Conservation (phyloP, 2,329 filamentous ascomycete genomes). For the Didymella exigua region DNA sequence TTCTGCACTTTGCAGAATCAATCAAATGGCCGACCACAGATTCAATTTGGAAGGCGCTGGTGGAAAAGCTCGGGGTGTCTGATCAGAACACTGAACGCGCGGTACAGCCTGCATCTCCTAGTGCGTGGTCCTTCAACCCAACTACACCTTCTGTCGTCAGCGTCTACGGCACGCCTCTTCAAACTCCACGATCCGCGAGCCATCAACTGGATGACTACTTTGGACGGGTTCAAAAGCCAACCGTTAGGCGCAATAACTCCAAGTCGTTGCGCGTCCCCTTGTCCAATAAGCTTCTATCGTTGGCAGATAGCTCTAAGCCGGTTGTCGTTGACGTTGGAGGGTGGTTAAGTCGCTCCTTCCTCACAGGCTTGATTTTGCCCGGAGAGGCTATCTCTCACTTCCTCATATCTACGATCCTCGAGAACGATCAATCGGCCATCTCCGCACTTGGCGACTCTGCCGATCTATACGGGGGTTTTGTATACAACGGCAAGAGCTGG, state of each 20-base stretch:
- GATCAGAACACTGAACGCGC: constrained; percentile 19
- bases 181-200: constrained; percentile 41
- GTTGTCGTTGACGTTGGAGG: constrained; percentile 50
- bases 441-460: constrained; percentile 56
- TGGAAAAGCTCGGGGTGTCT: constrained; percentile 42
- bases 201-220: constrained; percentile 45
- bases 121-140: constrained; percentile 31
- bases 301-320: constrained; percentile 21
- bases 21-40: constrained; percentile 57
- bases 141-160: constrained; percentile 41
- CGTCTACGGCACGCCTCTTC: constrained; percentile 47
- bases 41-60: constrained; percentile 46
- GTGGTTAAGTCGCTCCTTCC: constrained; percentile 62
- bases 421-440: constrained; percentile 60
- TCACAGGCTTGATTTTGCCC: constrained; percentile 61
- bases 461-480: constrained; percentile 61
- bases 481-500: constrained; percentile 57
- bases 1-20: constrained; percentile 57
- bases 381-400: constrained; percentile 60
- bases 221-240: constrained; percentile 36
- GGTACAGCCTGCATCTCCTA: constrained; percentile 25
- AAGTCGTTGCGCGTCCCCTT: constrained; percentile 41
- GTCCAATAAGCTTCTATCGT: constrained; percentile 24
- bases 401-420: constrained; percentile 61
- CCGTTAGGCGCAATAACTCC: constrained; percentile 32